Percentiles rank a stretch among this genome's conserved stretches.
Evolutionary conservation across 306 rosid species (phyloP).

Genomic region (Trifolium fragiferum): DNA sequence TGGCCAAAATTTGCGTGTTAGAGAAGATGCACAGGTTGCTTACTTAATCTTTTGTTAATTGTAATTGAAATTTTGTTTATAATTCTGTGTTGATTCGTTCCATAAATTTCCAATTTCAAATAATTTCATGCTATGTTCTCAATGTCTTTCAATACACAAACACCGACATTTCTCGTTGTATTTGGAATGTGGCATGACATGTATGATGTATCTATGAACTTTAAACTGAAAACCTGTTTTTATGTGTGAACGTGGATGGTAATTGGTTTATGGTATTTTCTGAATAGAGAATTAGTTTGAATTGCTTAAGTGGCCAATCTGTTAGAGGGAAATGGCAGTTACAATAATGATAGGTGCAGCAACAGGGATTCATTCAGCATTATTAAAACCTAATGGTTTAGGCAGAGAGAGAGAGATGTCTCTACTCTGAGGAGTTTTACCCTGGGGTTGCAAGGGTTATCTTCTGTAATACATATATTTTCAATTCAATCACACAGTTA

Average conservation of each 20-base stretch:
- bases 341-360: background rate
- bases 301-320: background rate
- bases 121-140: slow-evolving; percentile 19
- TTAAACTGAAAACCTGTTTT: background rate
- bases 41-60: slow-evolving; percentile 32
- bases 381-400: background rate
- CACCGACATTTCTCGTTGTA: slow-evolving; percentile 14
- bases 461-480: background rate
- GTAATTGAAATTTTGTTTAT: slow-evolving; percentile 6
- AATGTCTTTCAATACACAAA: background rate
- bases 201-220: slow-evolving; percentile 10
- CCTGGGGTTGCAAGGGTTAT: background rate
- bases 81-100: slow-evolving; percentile 11
- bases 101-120: slow-evolving; percentile 5
- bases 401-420: background rate
- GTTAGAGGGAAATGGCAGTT: background rate
- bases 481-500: background rate
- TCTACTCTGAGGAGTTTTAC: background rate
- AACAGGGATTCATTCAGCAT: background rate
- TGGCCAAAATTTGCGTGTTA: slow-evolving; percentile 97
- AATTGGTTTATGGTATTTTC: background rate
- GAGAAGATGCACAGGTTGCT: slow-evolving; percentile 98
- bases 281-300: background rate
- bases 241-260: slow-evolving; percentile 1
- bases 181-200: slow-evolving; percentile 33